Conservation (phyloP, 352 stramenopile genomes). For the Thalassiosira exigua region DNA sequence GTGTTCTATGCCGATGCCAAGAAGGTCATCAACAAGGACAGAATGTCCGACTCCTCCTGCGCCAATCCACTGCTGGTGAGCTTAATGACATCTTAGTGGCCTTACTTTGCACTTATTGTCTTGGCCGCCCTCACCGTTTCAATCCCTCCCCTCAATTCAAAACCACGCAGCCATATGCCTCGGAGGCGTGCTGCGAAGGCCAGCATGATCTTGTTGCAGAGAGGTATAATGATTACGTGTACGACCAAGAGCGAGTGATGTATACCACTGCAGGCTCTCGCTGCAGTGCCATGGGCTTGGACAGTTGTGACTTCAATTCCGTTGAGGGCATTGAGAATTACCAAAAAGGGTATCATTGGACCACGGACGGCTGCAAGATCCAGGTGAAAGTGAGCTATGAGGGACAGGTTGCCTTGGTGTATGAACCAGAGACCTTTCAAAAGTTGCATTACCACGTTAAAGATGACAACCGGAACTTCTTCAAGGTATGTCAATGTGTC, state of each 20-base stretch:
- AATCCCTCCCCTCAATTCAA: not conserved
- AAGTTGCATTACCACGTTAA: conserved; percentile 55
- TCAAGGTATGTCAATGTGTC: conserved; percentile 58
- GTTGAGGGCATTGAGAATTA: conserved; percentile 49
- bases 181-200: conserved; percentile 52
- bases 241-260: conserved; percentile 58
- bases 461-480: conserved; percentile 62
- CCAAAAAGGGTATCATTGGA: conserved; percentile 46
- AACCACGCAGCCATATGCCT: conserved; percentile 44
- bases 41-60: conserved; percentile 51
- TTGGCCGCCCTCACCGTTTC: not conserved
- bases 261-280: conserved; percentile 44
- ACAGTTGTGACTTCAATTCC: conserved; percentile 58
- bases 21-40: conserved; percentile 55
- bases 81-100: too few relatives aligned
- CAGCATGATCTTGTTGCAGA: conserved; percentile 39
- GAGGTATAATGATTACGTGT: conserved; percentile 48
- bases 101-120: too few relatives aligned
- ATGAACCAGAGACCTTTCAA: conserved; percentile 55
- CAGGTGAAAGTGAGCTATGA: conserved; percentile 64
- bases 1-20: conserved; percentile 72
- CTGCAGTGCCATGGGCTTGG: conserved; percentile 42
- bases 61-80: conserved; percentile 57
- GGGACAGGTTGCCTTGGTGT: conserved; percentile 65
- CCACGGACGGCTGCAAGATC: conserved; percentile 54